Evolutionary conservation across 2,329 filamentous ascomycete genomes (phyloP).

Genomic region (Cytospora mali): DNA sequence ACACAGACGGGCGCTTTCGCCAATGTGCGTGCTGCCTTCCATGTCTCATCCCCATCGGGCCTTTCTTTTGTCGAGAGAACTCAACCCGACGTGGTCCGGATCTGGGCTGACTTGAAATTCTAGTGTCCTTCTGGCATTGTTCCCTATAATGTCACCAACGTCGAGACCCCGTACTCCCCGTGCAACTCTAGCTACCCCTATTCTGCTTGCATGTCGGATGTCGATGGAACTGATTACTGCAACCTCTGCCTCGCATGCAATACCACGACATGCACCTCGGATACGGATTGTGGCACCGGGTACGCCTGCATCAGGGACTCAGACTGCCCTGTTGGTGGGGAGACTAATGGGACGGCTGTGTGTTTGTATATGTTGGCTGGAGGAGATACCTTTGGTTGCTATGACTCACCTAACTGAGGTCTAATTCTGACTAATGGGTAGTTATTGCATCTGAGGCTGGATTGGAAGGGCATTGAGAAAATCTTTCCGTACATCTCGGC

Average conservation of each 20-base stretch:
- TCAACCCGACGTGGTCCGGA: background rate
- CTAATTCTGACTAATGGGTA: background rate
- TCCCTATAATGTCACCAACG: slow-evolving; percentile 22
- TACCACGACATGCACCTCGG: slow-evolving; percentile 16
- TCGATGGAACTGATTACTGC: slow-evolving; percentile 25
- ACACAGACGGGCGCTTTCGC: slow-evolving; percentile 26
- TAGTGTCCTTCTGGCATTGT: slow-evolving; percentile 26
- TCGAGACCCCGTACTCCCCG: slow-evolving; percentile 22
- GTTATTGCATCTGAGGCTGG: background rate
- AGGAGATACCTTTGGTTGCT: slow-evolving; percentile 16
- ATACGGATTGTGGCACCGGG: slow-evolving; percentile 22
- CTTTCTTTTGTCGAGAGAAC: background rate
- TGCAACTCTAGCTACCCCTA: slow-evolving; percentile 23
- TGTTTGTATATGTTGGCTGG: slow-evolving; percentile 27
- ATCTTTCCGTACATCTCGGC: background rate
- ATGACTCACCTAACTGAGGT: slow-evolving; percentile 3
- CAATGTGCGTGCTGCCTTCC: slow-evolving; percentile 5
- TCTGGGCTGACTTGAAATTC: background rate
- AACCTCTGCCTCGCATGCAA: slow-evolving; percentile 23
- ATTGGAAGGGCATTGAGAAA: background rate
- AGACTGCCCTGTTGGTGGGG: slow-evolving; percentile 19
- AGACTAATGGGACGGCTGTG: slow-evolving; percentile 16
- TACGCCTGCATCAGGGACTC: slow-evolving; percentile 26
- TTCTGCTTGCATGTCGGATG: slow-evolving; percentile 22
- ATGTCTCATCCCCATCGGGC: background rate